phyloP scores from a whole-genome alignment of 345 rosid species.

The Chamaenerion angustifolium region DNA sequence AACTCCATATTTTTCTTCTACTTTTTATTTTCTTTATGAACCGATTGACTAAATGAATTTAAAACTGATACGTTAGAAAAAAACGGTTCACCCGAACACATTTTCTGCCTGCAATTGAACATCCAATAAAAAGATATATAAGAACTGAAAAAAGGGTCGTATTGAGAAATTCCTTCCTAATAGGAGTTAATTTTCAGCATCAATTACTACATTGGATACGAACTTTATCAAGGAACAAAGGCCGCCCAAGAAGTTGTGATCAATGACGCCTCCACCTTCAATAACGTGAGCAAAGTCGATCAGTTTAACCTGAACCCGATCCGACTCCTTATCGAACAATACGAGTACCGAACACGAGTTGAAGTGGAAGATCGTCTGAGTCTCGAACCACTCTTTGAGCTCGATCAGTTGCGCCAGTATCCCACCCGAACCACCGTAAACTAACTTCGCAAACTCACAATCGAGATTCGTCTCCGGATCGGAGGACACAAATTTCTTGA shows the following conservation, averaged over 20 bases:
- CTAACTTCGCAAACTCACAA: conserved; percentile 32
- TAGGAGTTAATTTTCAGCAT: conserved; percentile 10
- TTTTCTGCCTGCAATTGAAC: too few relatives aligned
- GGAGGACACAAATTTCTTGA: conserved; percentile 75
- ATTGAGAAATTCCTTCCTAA: too few relatives aligned
- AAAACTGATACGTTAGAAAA: too few relatives aligned
- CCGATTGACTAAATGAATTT: too few relatives aligned
- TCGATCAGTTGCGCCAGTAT: conserved; percentile 62
- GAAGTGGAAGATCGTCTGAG: conserved; percentile 72
- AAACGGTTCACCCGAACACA: too few relatives aligned
- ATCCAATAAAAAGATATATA: too few relatives aligned
- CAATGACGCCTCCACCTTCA: conserved; percentile 75
- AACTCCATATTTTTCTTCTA: too few relatives aligned
- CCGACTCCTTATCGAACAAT: conserved; percentile 45
- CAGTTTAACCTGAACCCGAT: conserved; percentile 45
- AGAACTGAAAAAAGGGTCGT: too few relatives aligned
- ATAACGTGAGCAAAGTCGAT: conserved; percentile 87
- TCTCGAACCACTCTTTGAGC: conserved; percentile 89
- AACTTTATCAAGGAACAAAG: conserved; percentile 79
- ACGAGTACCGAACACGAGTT: conserved; percentile 77
- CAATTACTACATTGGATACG: conserved; percentile 45
- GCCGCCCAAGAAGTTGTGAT: conserved; percentile 94
- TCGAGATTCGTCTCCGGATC: conserved; percentile 19
- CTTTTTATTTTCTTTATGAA: too few relatives aligned
- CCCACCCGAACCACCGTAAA: conserved; percentile 56